Evolutionary conservation across 768 basidiomycete genomes (phyloP), one percentile per base, ranked within the genome.

Genomic region (Gloeophyllum trabeum): DNA sequence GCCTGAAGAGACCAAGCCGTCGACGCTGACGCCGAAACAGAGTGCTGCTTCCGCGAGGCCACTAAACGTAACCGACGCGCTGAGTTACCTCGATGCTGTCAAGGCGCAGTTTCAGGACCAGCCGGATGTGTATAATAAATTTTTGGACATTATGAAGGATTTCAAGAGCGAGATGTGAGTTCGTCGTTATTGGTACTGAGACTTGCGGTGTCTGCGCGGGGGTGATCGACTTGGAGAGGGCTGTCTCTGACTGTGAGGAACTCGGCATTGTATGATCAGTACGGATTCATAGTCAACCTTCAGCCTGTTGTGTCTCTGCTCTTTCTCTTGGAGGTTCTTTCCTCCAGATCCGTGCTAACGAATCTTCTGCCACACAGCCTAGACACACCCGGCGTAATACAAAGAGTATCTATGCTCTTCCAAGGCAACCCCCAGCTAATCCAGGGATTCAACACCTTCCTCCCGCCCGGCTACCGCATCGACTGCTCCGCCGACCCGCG

Each of bases 121-220:
- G 59, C 91, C 91, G 16, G 88, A 92, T 53, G 90, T 94, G 21
- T 96, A 96, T 70, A 94, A 96, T 59, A 75, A 82, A 49, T 91
- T 92, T 56, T 62, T 93, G 61, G 90, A 94, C 59, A 93, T 96
- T 56, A 96, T 96, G 96, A 97, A 97, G 69, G 93, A 98, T 59
- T 99, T 99, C 62, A 99, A 99, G 67, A 89, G 90, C 54, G 89
- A 94, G 64, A 68, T 65, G 87, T 91, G 60, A 66, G 88, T 74
- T 18, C 18, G 38, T 28, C 24, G 12, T 32, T 5, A 5, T 35
- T 6, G 16, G n/a, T 42, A 34, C 48, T 36, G 36, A 32, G n/a
- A n/a, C n/a, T n/a, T 32, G 28, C 28, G 28, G 28, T 32, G 28
- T 10, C 10, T 32, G 28, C n/a, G n/a, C n/a, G n/a, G n/a, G n/a